Evolutionary conservation across 441 rosid species (phyloP), one percentile per base, ranked within the genome.

Genomic region (Pelargonium fulgidum): DNA sequence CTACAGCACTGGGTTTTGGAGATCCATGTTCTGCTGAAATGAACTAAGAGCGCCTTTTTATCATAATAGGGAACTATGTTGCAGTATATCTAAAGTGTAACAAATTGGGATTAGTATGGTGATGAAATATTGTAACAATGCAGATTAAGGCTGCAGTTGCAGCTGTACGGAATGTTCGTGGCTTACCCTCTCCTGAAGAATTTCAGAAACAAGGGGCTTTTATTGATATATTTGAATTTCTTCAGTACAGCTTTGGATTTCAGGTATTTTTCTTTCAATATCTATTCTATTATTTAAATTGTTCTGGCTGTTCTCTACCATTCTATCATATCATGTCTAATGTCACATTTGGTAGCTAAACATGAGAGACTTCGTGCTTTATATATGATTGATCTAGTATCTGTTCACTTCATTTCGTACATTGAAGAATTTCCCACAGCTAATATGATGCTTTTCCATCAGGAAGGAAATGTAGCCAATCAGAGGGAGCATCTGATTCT

Each of bases 401-500:
- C 44, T 3, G 6, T 20, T 62, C 20, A 20, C 64, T 67, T 54
- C 58, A 42, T 68, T 36, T 62, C 59, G 58, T 33, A 33, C 72
- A 63, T 64, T 47, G 48, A 73, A 39, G 14, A 65, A 10, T 64
- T 29, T 33, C 4, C 36, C 64, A 14, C 52, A 41, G 61, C 59
- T 68, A 66, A 20, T 70, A 7, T 68, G 64, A 64, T 70, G 12
- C 56, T 42, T 56, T 62, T 78, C 61, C 63, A 24, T 67, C 91
- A 93, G 99, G 78, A 81, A 78, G 99, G 96, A 75, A 94, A 86
- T 83, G 90, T 88, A 39, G 83, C 94, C 69, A 94, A 94, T 74
- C 99, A 94, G 80, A 86, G 96, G 84, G 99, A 94, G 83, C 95
- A 94, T 86, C 76, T 94, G 68, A 81, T 91, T 77, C 87, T 94